Percentiles rank a stretch among this genome's conserved stretches.
These are phyloP conservation scores for Globisporangium lucens DNA, from an alignment of 352 stramenopile genomes.

Conservation along the genomic window DNA sequence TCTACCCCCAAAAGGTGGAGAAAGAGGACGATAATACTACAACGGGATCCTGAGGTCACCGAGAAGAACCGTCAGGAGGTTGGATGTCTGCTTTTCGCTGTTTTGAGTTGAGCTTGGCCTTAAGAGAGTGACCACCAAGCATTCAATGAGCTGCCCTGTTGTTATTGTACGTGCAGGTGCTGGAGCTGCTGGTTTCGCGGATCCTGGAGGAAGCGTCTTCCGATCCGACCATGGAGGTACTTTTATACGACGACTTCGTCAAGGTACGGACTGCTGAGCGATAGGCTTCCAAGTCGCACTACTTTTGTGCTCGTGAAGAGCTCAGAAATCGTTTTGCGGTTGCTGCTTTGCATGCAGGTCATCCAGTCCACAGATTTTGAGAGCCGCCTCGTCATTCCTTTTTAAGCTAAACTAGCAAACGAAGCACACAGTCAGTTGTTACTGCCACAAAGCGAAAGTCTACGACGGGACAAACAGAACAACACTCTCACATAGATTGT, in stretches of 20 bases:
- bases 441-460: not conserved
- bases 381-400: constrained; percentile 48
- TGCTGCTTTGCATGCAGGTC: constrained; percentile 25
- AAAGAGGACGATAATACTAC: constrained; percentile 17
- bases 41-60: constrained; percentile 1
- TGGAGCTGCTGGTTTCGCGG: constrained; percentile 40
- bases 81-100: constrained; percentile 6
- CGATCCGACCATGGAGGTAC: constrained; percentile 37
- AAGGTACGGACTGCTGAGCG: constrained; percentile 26
- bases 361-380: constrained; percentile 64
- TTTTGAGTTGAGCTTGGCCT: no score
- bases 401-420: constrained; percentile 30
- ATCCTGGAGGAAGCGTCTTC: constrained; percentile 58
- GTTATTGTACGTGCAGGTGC: constrained; percentile 17
- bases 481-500: not conserved
- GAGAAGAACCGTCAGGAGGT: constrained; percentile 31
- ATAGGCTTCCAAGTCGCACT: not conserved
- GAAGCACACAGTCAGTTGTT: not conserved
- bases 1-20: constrained; percentile 32
- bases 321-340: not conserved
- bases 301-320: not conserved
- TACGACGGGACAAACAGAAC: not conserved
- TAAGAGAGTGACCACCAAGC: no score
- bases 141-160: no score
- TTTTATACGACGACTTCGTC: constrained; percentile 60